Base-by-base conservation (phyloP, 495 filamentous ascomycete genomes). In the Neurospora sp. region DNA sequence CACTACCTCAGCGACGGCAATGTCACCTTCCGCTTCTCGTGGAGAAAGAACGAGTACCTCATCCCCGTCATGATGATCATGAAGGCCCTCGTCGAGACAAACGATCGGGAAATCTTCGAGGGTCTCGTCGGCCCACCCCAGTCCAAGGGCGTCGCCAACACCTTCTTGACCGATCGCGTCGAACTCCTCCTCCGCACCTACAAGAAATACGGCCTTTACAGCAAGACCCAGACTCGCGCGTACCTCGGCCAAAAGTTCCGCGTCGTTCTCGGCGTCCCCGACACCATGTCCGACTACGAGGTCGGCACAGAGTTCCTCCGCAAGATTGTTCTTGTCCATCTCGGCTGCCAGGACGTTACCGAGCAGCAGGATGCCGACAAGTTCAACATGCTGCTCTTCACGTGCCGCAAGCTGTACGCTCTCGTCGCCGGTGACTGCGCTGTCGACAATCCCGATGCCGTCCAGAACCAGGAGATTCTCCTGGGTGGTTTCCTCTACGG, bases 1-100 rank as follows among this genome's bases (percentile, higher is more conserved):
- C 96, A 99, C 82, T 99, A 98, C 83, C 90, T 98, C 69, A 91
- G 86, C 74, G 95, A 98, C 82, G 96, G 96, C 75, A 98, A 97
- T 81, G 89, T 98, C 74, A 97, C 92, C 3, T 97, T 99, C 85
- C 89, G 96, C 46, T 98, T 99, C 83, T 97, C 95, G 2, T 99
- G 96, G 96, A 87, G 95, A 75, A 99, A 99, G 86, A 93, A 93
- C 75, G 96, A 98, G 83, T 99, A 92, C 79, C 87, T 98, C 31
- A 87, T 99, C 16, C 96, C 96, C 20, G 92, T 93, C 74, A 91
- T 97, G 88, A 98, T 99, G 96, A 89, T 98, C 16, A 82, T 99
- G 75, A 98, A 98, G 84, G 96, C 96, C 3, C 87, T 99, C 62
- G 88, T 94, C 23, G 95, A 99, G 82, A 98, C 96, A 14, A 98